These are phyloP conservation scores for Chytriomyces confervae DNA, from an alignment of 192 early-diverging fungal genomes.

Conservation along the genomic window DNA sequence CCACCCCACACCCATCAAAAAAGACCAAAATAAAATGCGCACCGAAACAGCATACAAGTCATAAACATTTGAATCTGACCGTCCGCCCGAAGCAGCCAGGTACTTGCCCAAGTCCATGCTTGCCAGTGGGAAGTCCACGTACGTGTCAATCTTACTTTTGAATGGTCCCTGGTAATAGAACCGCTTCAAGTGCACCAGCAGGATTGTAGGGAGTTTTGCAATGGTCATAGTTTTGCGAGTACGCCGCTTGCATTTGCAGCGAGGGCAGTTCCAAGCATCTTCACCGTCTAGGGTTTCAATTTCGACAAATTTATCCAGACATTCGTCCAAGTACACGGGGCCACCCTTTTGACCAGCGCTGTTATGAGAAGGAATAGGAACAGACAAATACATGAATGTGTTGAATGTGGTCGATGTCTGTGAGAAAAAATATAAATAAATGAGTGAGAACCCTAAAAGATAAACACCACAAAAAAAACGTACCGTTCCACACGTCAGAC, in stretches of 20 bases:
- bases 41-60: conserved; percentile 76
- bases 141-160: conserved; percentile 87
- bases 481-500: conserved; percentile 72
- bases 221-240: conserved; percentile 81
- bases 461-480: conserved; percentile 1
- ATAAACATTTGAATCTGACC: conserved; percentile 66
- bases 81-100: conserved; percentile 43
- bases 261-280: conserved; percentile 89
- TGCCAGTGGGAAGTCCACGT: conserved; percentile 81
- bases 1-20: not conserved
- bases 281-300: conserved; percentile 88
- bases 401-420: conserved; percentile 86
- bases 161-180: conserved; percentile 94
- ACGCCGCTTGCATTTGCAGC: conserved; percentile 74
- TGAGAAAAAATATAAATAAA: not conserved
- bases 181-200: conserved; percentile 94
- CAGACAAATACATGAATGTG: conserved; percentile 87
- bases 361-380: conserved; percentile 78
- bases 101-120: conserved; percentile 50
- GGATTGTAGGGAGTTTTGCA: conserved; percentile 80
- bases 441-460: not conserved
- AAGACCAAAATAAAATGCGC: conserved; percentile 16
- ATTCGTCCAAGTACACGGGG: conserved; percentile 76
- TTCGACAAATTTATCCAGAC: conserved; percentile 84
- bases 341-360: conserved; percentile 45